Evolutionary conservation across 805 yeast genomes (phyloP), one percentile per base, ranked within the genome.

Genomic region (Candida piceae): DNA sequence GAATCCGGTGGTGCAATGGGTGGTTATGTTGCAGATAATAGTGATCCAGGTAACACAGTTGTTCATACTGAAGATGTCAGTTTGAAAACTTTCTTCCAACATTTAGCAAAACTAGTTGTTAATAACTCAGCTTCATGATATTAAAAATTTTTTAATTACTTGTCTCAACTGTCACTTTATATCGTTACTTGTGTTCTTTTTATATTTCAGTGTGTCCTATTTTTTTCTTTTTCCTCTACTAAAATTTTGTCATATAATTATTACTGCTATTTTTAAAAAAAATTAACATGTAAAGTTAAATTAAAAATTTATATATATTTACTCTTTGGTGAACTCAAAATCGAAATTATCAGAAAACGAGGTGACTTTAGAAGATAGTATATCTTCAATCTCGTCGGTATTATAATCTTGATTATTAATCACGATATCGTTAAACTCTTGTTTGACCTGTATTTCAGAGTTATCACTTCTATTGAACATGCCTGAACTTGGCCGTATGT

Each of bases 51-150:
- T 6, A 52, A 74, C 31, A 86, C 93, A 11, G 84, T 86, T 49
- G 97, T 93, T 33, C 78, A 90, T 60, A 93, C 98, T 17, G 98
- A 93, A 65, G 98, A 93, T 65, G 96, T 93, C 35, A 80, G 90
- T 37, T 70, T 93, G 62, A 96, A 90, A 67, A 88, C 88, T 32
- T 93, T 93, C 65, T 90, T 93, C 94, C 74, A 82, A 34, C 97
- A 93, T 63, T 75, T 93, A 57, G 95, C 89, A 60, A 86, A 86
- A 63, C 78, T 89, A 48, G 94, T 90, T 36, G 97, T 90, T 29
- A 62, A 61, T 42, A 58, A 57, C 34, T 45, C 57, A 15, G 49
- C 45, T 36, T 40, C 46, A 9, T 49, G 29, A 32, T 18, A 10
- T 6, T 26, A 21, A 10, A 12, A 16, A 11, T 28, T 13, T 34